These are phyloP conservation scores for Sorghum bicolor DNA, from an alignment of 176 grass and related monocot species.

Conservation along the genomic window Sorghum_bicolor_NCBIv3 NC_012875.2:50568501-50569000, in stretches of 20 bases:
- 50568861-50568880: slow-evolving; percentile 88
- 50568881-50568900: slow-evolving; percentile 50
- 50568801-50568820: slow-evolving; percentile 82
- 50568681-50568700: slow-evolving; percentile 64
- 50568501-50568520: neutral
- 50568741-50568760: slow-evolving; percentile 58
- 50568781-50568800: slow-evolving; percentile 54
- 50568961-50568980: slow-evolving; percentile 39
- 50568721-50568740: slow-evolving; percentile 66
- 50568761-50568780: slow-evolving; percentile 72
- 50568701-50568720: slow-evolving; percentile 84
- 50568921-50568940: slow-evolving; percentile 30
- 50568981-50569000: neutral
- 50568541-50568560: neutral
- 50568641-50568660: slow-evolving; percentile 26
- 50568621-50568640: slow-evolving; percentile 9
- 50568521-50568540: neutral
- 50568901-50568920: slow-evolving; percentile 22
- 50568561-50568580: neutral
- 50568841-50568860: slow-evolving; percentile 78
- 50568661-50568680: slow-evolving; percentile 77
- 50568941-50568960: slow-evolving; percentile 37
- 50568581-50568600: neutral
- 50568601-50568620: neutral
- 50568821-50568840: slow-evolving; percentile 78